Evolutionary conservation across 805 yeast genomes (phyloP).

Genomic region (Barnettozyma siamensis): DNA sequence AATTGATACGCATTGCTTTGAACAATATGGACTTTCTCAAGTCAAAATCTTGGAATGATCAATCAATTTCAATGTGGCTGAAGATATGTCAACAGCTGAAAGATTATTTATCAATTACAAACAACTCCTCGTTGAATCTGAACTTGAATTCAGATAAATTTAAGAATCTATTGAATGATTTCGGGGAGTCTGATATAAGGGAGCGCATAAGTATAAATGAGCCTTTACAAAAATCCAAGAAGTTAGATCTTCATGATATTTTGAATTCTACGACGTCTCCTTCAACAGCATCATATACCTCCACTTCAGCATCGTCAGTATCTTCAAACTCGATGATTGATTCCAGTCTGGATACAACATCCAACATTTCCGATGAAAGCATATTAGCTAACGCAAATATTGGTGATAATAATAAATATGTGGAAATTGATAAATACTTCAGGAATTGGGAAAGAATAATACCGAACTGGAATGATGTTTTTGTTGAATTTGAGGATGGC

Average conservation of each 20-base stretch:
- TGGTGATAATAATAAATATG: constrained; percentile 3
- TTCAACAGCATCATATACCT: neutral
- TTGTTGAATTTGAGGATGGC: constrained; percentile 8
- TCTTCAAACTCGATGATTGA: neutral
- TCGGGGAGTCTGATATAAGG: constrained; percentile 27
- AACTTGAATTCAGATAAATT: constrained; percentile 18
- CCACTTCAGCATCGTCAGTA: neutral
- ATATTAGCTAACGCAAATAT: neutral
- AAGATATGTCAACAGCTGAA: constrained; percentile 25
- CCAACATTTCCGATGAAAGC: neutral
- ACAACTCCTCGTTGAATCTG: constrained; percentile 1
- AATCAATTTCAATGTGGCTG: constrained; percentile 29
- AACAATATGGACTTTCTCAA: constrained; percentile 23
- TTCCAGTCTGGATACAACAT: neutral
- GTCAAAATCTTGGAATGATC: constrained; percentile 29
- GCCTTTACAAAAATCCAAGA: constrained; percentile 7
- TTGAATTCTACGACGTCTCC: constrained; percentile 5
- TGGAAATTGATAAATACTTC: constrained; percentile 12
- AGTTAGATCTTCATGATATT: constrained; percentile 13
- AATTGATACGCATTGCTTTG: constrained; percentile 22
- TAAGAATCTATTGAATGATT: constrained; percentile 26
- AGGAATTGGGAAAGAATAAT: constrained; percentile 15
- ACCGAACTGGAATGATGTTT: constrained; percentile 17
- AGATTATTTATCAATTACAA: constrained; percentile 17
- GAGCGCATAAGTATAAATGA: constrained; percentile 18